Evolutionary conservation across 1,139 yeast genomes (phyloP).

Genomic region (Yamadazyma blattariae): DNA sequence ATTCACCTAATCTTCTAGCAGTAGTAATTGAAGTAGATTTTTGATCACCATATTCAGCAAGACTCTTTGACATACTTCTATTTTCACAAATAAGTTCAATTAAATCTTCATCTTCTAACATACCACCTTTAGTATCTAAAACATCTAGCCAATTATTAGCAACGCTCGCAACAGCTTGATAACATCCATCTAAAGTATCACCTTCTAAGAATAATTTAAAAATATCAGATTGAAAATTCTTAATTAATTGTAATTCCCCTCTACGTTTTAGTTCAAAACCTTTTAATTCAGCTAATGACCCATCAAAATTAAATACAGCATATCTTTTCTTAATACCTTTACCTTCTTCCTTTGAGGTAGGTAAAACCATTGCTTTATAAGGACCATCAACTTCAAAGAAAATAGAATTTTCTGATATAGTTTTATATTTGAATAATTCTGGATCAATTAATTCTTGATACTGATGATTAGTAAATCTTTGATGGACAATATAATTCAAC

Average conservation of each 20-base stretch:
- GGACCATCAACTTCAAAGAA: conserved; percentile 99
- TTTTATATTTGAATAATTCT: conserved; percentile 62
- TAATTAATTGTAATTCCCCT: conserved; percentile 91
- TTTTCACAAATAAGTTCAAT: conserved; percentile 95
- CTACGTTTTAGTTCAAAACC: conserved; percentile 97
- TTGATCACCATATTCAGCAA: conserved; percentile 85
- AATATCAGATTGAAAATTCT: conserved; percentile 92
- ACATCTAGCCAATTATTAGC: conserved; percentile 98
- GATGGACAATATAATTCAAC: conserved; percentile 92
- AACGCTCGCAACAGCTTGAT: conserved; percentile 83
- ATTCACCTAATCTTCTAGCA: conserved; percentile 89
- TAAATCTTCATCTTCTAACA: conserved; percentile 90
- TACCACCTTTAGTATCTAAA: conserved; percentile 79
- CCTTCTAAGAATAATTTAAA: conserved; percentile 92
- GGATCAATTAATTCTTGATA: conserved; percentile 85
- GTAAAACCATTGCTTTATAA: conserved; percentile 93
- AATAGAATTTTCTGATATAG: conserved; percentile 87
- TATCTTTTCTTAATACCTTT: conserved; percentile 94
- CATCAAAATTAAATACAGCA: conserved; percentile 96
- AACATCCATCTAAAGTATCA: conserved; percentile 70
- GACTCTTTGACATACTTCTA: conserved; percentile 89
- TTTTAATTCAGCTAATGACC: conserved; percentile 88
- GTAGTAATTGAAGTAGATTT: conserved; percentile 96
- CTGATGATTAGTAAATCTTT: conserved; percentile 88
- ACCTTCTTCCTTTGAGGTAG: conserved; percentile 97